Evolutionary conservation across 2,329 filamentous ascomycete genomes (phyloP).

Genomic region (Phaeomoniella chlamydospora): DNA sequence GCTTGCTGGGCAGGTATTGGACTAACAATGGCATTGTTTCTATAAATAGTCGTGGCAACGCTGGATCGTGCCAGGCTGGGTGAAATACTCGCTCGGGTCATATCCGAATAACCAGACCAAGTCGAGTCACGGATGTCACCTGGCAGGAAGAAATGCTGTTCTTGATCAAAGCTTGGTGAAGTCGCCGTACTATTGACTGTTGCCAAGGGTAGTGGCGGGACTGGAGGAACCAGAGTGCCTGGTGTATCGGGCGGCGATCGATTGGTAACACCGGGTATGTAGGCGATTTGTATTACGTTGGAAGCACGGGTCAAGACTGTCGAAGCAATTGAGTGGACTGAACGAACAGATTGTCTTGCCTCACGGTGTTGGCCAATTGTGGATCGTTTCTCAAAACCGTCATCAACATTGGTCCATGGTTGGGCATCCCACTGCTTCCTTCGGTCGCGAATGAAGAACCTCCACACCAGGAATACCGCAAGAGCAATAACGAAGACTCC

Average conservation of each 20-base stretch:
- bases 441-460: conserved; percentile 71
- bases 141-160: conserved; percentile 88
- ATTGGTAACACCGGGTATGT: conserved; percentile 94
- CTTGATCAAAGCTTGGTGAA: conserved; percentile 45
- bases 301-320: conserved; percentile 91
- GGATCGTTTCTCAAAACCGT: conserved; percentile 38
- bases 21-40: conserved; percentile 74
- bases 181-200: conserved; percentile 41
- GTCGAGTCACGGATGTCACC: conserved; percentile 82
- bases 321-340: conserved; percentile 83
- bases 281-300: conserved; percentile 98
- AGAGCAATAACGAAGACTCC: conserved; percentile 64
- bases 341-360: conserved; percentile 63
- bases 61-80: conserved; percentile 38
- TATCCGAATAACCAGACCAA: conserved; percentile 60
- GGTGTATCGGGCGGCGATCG: conserved; percentile 74
- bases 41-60: conserved; percentile 87
- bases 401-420: conserved; percentile 35
- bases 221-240: conserved; percentile 69
- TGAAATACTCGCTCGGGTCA: conserved; percentile 30
- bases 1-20: conserved; percentile 70
- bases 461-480: conserved; percentile 69
- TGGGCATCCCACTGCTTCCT: conserved; percentile 46
- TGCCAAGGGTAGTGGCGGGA: conserved; percentile 70
- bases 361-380: conserved; percentile 42